phyloP scores from a whole-genome alignment of 495 filamentous ascomycete species.

The Aspergillus egyptiacus region DNA sequence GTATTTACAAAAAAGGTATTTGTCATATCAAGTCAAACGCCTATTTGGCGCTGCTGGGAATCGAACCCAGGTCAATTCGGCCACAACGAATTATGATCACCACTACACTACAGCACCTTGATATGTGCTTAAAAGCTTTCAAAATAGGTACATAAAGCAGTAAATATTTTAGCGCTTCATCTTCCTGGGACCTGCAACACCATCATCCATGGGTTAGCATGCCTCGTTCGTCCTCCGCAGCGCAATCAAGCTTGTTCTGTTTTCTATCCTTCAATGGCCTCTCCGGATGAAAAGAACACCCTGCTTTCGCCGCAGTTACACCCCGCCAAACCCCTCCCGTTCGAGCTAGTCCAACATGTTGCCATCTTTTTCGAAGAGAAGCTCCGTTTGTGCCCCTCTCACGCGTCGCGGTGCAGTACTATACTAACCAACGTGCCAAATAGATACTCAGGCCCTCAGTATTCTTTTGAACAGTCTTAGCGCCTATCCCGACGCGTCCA shows the following conservation, averaged over 20 bases:
- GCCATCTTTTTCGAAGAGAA: conserved; percentile 72
- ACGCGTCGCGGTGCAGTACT: conserved; percentile 9
- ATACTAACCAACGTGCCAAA: conserved; percentile 11
- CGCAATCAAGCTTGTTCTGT: conserved; percentile 15
- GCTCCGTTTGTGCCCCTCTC: conserved; percentile 47
- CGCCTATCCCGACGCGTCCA: conserved; percentile 43
- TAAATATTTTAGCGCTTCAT: no score
- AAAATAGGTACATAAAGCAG: no score
- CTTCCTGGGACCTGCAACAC: no score
- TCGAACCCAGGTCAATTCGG: conserved; percentile 41
- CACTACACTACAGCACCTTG: conserved; percentile 28
- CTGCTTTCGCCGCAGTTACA: conserved; percentile 44
- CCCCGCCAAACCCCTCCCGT: conserved; percentile 48
- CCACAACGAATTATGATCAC: conserved; percentile 27
- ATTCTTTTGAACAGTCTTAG: conserved; percentile 61
- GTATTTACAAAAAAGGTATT: conserved; percentile 3
- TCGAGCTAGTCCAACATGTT: conserved; percentile 57
- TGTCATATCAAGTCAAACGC: conserved; percentile 10
- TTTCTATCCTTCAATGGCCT: conserved; percentile 17
- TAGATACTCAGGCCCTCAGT: conserved; percentile 63
- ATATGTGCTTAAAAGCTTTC: no score
- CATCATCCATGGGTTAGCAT: no score
- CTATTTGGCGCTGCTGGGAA: conserved; percentile 35
- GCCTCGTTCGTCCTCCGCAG: background rate
- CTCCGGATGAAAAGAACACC: conserved; percentile 16